Base-by-base conservation (phyloP, 257 asterid species). In the Scutellaria baicalensis region DNA sequence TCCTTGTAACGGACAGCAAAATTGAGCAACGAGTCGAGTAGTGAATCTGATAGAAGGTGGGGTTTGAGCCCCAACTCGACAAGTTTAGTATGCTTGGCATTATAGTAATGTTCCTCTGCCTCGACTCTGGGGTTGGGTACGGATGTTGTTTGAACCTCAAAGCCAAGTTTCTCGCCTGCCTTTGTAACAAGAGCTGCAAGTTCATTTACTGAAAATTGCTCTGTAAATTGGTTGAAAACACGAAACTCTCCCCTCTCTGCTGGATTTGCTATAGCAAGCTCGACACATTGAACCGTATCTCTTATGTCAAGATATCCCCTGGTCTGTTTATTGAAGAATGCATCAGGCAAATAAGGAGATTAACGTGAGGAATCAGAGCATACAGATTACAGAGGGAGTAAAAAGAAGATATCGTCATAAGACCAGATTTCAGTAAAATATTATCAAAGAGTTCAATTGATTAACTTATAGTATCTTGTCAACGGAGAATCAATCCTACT, bases 51-150 rank as follows among this genome's bases (percentile, higher is more conserved):
- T 9, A 93, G 90, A 42, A 91, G 96, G 70, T 89, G 99, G 17
- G 99, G 97, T 59, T 89, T 20, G 55, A 93, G 91, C 8, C 99
- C 99, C 77, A 91, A 66, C 75, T 91, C 96, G 5, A 85, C 78
- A 8, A 93, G 96, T 75, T 91, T 93, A 0, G 99, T 93, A 61
- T 91, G 99, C 75, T 91, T 93, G 52, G 99, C 96, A 10, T 91
- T 93, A 74, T 93, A 93, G 80, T 91, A 93, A 76, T 93, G 99
- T 81, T 91, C 96, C 84, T 93, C 99, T 0, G 96, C 96, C 79
- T 93, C 97, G 48, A 93, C 99, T 71, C 99, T 84, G 1, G 99
- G 99, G 82, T 93, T 93, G 50, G 96, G 93, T 11, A 93, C 93
- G 0, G 96, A 86, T 66, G 75, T 58, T 10, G 95, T 85, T 57